A percentile compares a stretch with the other conserved stretches of the same genome.
Evolutionary conservation across 768 basidiomycete genomes (phyloP).

Genomic region (Kwoniella dejecticola): DNA sequence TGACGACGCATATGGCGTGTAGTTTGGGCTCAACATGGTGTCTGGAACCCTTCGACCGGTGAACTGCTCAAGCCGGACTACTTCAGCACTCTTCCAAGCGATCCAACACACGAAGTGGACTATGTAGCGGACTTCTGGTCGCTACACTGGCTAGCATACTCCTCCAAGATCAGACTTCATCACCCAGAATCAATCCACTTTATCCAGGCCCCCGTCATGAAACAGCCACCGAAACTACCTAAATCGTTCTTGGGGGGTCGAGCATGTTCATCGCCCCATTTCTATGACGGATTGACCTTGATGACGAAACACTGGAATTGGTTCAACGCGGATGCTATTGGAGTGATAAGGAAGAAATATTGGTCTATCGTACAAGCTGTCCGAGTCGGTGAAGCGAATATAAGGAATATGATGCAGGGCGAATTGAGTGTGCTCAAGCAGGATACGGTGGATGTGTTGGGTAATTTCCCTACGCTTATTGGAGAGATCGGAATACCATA

Average conservation of each 20-base stretch:
- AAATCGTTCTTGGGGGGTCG: slow-evolving; percentile 40
- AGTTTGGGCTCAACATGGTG: slow-evolving; percentile 56
- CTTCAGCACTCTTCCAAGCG: slow-evolving; percentile 34
- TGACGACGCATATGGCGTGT: not conserved
- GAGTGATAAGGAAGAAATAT: slow-evolving; percentile 71
- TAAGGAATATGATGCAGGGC: slow-evolving; percentile 75
- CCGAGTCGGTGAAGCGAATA: slow-evolving; percentile 77
- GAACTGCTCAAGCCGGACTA: slow-evolving; percentile 42
- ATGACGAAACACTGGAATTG: slow-evolving; percentile 56
- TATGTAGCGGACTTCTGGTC: slow-evolving; percentile 49
- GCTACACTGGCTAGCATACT: slow-evolving; percentile 44
- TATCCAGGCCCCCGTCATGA: slow-evolving; percentile 52
- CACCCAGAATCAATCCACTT: slow-evolving; percentile 54
- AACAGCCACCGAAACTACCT: slow-evolving; percentile 45
- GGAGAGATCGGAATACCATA: slow-evolving; percentile 73
- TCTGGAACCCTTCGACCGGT: slow-evolving; percentile 46
- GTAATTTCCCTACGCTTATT: slow-evolving; percentile 78
- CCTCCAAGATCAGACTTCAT: slow-evolving; percentile 32
- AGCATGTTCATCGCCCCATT: slow-evolving; percentile 48
- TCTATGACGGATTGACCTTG: slow-evolving; percentile 55
- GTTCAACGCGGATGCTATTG: slow-evolving; percentile 82
- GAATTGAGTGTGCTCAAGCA: slow-evolving; percentile 77
- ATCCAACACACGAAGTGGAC: slow-evolving; percentile 25
- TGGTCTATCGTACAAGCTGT: slow-evolving; percentile 64
- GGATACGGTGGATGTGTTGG: slow-evolving; percentile 67